phyloP scores from a whole-genome alignment of 2,329 filamentous ascomycete species.

The Clarireedia hainanense region DNA sequence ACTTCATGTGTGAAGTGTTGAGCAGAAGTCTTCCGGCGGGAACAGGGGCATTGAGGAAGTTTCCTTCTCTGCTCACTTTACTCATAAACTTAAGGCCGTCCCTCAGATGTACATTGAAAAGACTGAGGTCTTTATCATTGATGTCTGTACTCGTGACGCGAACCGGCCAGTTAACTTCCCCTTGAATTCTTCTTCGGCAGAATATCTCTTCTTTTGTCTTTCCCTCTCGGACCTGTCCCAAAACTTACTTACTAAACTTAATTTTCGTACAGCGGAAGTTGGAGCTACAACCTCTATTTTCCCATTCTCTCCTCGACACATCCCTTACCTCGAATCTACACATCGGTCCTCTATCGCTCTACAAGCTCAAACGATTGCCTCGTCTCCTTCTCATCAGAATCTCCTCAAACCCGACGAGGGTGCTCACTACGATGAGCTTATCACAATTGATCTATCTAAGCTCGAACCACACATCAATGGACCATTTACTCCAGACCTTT shows the following conservation, averaged over 20 bases:
- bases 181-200: too few relatives aligned
- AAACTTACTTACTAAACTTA: neutral
- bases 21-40: too few relatives aligned
- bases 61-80: too few relatives aligned
- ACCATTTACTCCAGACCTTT: constrained; percentile 91
- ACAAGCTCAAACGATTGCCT: constrained; percentile 26
- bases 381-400: constrained; percentile 40
- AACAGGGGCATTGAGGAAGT: too few relatives aligned
- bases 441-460: constrained; percentile 81
- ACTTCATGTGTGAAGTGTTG: too few relatives aligned
- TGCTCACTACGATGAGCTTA: constrained; percentile 82
- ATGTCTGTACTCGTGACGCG: too few relatives aligned
- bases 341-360: constrained; percentile 48
- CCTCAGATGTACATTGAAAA: too few relatives aligned
- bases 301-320: constrained; percentile 79
- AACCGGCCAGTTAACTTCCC: too few relatives aligned
- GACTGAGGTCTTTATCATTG: too few relatives aligned
- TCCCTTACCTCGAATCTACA: constrained; percentile 80
- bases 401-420: constrained; percentile 70
- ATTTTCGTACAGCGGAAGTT: constrained; percentile 56
- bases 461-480: constrained; percentile 97
- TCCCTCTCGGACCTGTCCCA: neutral
- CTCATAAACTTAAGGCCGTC: too few relatives aligned
- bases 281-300: constrained; percentile 72
- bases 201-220: too few relatives aligned